A percentile compares a stretch with the other conserved stretches of the same genome.
Evolutionary conservation across 345 rosid genomes (phyloP).

Genomic region (Sisymbrium altissimum): DNA sequence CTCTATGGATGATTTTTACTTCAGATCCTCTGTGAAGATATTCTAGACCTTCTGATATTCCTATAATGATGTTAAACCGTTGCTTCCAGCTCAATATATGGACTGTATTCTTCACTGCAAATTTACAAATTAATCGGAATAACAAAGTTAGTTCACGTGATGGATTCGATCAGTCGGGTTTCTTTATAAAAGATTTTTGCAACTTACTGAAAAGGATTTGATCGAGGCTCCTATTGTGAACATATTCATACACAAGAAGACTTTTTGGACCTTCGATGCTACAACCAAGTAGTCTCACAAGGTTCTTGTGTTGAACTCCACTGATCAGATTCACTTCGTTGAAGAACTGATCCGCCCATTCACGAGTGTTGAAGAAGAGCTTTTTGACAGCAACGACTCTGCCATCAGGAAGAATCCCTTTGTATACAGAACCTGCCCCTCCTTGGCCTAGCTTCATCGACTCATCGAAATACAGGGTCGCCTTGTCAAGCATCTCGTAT

Average conservation of each 20-base stretch:
- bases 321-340: constrained; percentile 75
- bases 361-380: constrained; percentile 54
- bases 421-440: constrained; percentile 77
- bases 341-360: constrained; percentile 83
- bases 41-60: constrained; percentile 80
- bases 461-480: constrained; percentile 55
- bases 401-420: constrained; percentile 70
- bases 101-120: constrained; percentile 47
- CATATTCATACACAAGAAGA: constrained; percentile 77
- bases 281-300: constrained; percentile 73
- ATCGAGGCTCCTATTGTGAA: constrained; percentile 71
- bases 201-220: constrained; percentile 63
- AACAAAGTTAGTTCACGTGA: background rate
- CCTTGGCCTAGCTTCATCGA: constrained; percentile 78
- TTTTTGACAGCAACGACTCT: constrained; percentile 66
- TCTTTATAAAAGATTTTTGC: background rate
- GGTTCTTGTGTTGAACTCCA: constrained; percentile 60
- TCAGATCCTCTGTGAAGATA: constrained; percentile 61
- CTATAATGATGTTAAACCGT: constrained; percentile 51
- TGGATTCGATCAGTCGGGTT: background rate
- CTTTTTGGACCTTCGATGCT: constrained; percentile 88
- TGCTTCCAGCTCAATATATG: constrained; percentile 62
- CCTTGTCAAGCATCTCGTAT: constrained; percentile 67
- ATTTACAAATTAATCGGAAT: background rate
- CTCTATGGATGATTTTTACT: constrained; percentile 71